phyloP scores from a whole-genome alignment of 2,329 filamentous ascomycete genomes.

The Diaporthe sp. region DNA sequence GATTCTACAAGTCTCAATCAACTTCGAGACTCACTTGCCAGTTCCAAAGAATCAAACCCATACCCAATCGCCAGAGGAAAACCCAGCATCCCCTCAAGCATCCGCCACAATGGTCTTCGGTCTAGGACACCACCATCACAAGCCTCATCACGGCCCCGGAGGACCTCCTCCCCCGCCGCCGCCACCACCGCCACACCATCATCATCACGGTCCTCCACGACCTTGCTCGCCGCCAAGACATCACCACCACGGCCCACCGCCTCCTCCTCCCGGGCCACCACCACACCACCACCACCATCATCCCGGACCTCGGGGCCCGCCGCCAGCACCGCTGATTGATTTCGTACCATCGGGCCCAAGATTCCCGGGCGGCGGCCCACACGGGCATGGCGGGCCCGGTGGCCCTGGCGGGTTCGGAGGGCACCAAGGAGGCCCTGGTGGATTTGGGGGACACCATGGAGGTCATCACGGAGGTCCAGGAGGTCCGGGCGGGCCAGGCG shows the following conservation, averaged over 20 bases:
- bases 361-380: not conserved
- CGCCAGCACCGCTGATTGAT: not conserved
- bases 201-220: not conserved
- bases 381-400: not conserved
- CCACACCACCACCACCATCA: not conserved
- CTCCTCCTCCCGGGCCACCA: not conserved
- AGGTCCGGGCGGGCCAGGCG: not conserved
- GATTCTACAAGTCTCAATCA: not conserved
- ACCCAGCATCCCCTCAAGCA: not conserved
- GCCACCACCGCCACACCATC: not conserved
- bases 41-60: not conserved
- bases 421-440: not conserved
- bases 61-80: not conserved
- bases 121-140: slow-evolving; percentile 17
- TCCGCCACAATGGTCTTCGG: slow-evolving; percentile 16
- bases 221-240: not conserved
- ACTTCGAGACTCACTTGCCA: not conserved
- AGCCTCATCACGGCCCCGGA: not conserved
- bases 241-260: not conserved
- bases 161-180: not conserved
- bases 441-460: not conserved
- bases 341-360: not conserved
- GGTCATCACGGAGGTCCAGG: not conserved
- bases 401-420: not conserved
- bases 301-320: not conserved